Base-by-base conservation (phyloP, 768 basidiomycete genomes). In the Suillus occidentalis region DNA sequence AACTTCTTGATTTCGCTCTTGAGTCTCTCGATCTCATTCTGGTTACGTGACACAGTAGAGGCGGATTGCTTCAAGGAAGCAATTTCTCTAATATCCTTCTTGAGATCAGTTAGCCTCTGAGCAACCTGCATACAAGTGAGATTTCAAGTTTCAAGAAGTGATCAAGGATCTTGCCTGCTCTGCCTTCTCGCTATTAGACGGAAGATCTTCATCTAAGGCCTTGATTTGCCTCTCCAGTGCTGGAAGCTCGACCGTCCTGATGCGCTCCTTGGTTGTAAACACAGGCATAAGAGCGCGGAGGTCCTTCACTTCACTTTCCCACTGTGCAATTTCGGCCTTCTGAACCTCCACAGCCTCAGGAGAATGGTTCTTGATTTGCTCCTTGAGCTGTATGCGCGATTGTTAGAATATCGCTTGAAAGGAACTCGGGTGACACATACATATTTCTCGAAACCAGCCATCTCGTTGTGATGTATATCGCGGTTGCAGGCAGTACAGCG, bases 401-500 rank as follows among this genome's bases (percentile, higher is more conserved):
- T 25, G 65, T 31, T 25, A 65, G 4, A 20, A 28, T 20, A 56
- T 53, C 6, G 16, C 43, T 64, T 34, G 36, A 63, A 53, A 22
- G 28, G 59, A 50, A 34, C 52, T 20, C 14, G 6, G 45, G 42
- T 28, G 14, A 37, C 65, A 78, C 88, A 61, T 63, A 92, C 94
- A 70, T 87, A 87, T 77, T 82, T 84, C 74, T 95, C 90, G 66
- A 95, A 92, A 0, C 83, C 81, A 0, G 77, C 76, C 55, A 85
- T 68, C 52, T 89, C 88, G 2, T 73, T 71, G 34, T 84, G 82
- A 25, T 84, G 78, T 72, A 98, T 77, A 45, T 80, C 80, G 1
- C 95, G 85, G 69, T 88, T 87, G 72, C 97, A 99, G 9, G 87
- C 88, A 13, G 85, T 80, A 71, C 97, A 99, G 0, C 81, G 75